phyloP scores from a whole-genome alignment of 2,329 filamentous ascomycete genomes.

The Aspergillus eucalypticola region DNA sequence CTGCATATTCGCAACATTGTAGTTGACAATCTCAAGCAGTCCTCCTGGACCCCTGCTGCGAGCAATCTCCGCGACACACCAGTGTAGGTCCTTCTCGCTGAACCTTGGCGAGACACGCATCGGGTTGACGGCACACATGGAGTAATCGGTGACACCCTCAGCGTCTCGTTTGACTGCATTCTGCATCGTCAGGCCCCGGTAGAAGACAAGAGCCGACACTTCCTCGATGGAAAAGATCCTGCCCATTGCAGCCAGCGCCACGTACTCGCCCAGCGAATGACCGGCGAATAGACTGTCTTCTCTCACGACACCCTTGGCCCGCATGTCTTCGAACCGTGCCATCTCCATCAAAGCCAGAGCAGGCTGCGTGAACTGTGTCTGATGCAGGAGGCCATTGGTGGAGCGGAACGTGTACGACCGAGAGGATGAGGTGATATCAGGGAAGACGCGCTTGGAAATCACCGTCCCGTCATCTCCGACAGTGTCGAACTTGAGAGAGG shows the following conservation, averaged over 20 bases:
- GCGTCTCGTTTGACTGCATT: constrained; percentile 94
- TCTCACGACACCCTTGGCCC: constrained; percentile 86
- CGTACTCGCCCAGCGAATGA: constrained; percentile 96
- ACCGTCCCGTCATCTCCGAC: neutral
- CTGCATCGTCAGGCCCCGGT: constrained; percentile 96
- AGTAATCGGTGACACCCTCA: constrained; percentile 87
- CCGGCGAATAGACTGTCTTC: constrained; percentile 92
- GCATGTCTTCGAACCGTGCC: constrained; percentile 97
- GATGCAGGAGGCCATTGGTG: constrained; percentile 84
- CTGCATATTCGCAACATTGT: constrained; percentile 67
- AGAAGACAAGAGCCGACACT: constrained; percentile 94
- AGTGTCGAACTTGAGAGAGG: constrained; percentile 85
- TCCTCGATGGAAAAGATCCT: constrained; percentile 97
- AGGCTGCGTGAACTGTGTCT: constrained; percentile 95
- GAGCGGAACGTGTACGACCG: constrained; percentile 93
- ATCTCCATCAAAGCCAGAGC: constrained; percentile 97
- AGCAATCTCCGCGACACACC: too few species aligned
- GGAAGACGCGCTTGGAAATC: constrained; percentile 89
- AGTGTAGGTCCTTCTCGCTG: too few species aligned
- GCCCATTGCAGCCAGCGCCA: constrained; percentile 84
- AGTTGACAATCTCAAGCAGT: constrained; percentile 97
- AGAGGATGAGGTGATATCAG: constrained; percentile 85
- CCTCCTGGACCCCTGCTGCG: too few species aligned
- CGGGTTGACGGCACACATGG: constrained; percentile 96
- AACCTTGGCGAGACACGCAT: constrained; percentile 64